Base-by-base conservation (phyloP, 306 rosid genomes). In the Rubus parviflorus region DNA sequence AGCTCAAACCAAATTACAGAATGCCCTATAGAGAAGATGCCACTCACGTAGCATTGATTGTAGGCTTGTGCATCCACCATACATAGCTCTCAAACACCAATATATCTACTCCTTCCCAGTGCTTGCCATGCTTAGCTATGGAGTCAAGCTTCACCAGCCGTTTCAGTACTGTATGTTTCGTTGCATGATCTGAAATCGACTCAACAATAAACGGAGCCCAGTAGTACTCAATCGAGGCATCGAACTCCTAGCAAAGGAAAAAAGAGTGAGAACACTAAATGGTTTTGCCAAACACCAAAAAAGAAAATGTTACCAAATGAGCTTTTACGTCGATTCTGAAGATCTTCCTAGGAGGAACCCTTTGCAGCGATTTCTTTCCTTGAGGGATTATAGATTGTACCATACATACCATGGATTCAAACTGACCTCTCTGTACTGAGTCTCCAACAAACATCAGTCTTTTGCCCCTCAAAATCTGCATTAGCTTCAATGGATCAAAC, bases 131-230 rank as follows among this genome's bases (percentile, higher is more conserved):
- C 46, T 83, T 88, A 16, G 85, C 86, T 73, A 95, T 90, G 38
- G 97, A 83, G 78, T 92, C 97, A 0, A 92, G 93, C 79, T 75
- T 90, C 22, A 95, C 97, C 82, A 89, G 78, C 73, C 97, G 75
- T 79, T 90, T 90, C 43, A 77, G 81, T 13, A 92, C 97, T 0
- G 97, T 95, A 22, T 89, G 97, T 51, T 95, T 92, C 68, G 97
- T 95, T 64, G 93, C 96, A 74, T 92, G 97, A 79, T 95, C 96
- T 45, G 97, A 95, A 66, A 90, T 92, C 0, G 97, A 95, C 86
- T 95, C 96, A 53, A 95, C 96, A 0, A 92, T 83, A 83, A 95
- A 92, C 8, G 97, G 97, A 35, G 97, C 93, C 97, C 98, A 92
- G 65, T 95, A 92, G 79, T 95, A 94, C 64, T 95, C 97, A 4